Evolutionary conservation across 1,284 basidiomycete genomes (phyloP).

Genomic region (Puccinia horiana): DNA sequence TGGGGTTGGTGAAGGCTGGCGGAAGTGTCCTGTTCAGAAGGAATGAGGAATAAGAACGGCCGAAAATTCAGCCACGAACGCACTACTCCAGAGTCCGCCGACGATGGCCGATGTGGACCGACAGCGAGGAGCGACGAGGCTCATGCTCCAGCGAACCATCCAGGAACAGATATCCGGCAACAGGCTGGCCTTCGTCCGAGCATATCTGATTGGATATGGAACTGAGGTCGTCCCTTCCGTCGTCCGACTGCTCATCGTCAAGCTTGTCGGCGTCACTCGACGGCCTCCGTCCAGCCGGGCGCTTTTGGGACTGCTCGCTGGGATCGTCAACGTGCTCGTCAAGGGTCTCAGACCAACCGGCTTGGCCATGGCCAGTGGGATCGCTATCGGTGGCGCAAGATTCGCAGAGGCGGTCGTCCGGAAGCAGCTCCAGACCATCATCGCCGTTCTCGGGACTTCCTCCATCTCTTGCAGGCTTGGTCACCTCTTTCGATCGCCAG

Average conservation of each 20-base stretch:
- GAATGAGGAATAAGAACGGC: no score
- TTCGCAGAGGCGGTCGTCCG: slow-evolving; percentile 5
- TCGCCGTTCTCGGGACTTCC: background rate
- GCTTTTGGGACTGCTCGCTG: background rate
- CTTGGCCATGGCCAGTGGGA: slow-evolving; percentile 30
- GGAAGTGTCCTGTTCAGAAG: no score
- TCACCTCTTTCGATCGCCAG: background rate
- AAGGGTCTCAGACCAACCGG: slow-evolving; percentile 29
- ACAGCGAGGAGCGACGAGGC: background rate
- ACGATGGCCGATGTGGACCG: background rate
- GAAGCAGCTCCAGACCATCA: background rate
- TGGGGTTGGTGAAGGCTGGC: no score
- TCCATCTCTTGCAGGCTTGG: background rate
- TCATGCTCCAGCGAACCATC: background rate
- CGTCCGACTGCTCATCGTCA: slow-evolving; percentile 21
- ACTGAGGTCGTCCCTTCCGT: slow-evolving; percentile 19
- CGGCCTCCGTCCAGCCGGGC: background rate
- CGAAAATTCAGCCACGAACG: no score
- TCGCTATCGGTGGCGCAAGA: slow-evolving; percentile 34
- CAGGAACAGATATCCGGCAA: background rate
- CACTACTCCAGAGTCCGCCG: no score
- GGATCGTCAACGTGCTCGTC: slow-evolving; percentile 8
- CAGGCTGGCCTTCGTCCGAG: slow-evolving; percentile 26
- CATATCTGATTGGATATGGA: slow-evolving; percentile 37
- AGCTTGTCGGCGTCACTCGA: slow-evolving; percentile 11